Base-by-base conservation (phyloP, 805 yeast genomes). In the Kuraishia capsulata region DNA sequence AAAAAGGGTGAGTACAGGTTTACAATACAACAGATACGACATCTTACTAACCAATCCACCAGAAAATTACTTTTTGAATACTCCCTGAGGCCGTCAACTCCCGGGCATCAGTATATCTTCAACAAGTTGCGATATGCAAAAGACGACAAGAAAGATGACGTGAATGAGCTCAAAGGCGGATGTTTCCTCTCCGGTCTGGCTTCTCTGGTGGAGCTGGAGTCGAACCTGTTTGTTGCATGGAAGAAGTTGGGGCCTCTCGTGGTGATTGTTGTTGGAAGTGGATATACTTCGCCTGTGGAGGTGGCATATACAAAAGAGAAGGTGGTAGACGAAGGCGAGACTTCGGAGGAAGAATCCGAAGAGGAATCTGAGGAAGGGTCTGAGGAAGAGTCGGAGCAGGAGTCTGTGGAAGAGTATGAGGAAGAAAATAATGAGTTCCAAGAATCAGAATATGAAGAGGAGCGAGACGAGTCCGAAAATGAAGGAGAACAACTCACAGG, bases 31-130 rank as follows among this genome's bases (percentile, higher is more conserved):
- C 4, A 14, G 19, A 4, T 26, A 32, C n/a, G 14, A 11, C 5
- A 18, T 19, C 5, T 20, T 23, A 28, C 19, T 28, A 18, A 28
- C 18, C 39, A 37, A 37, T 36, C 16, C 31, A 28, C 3, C 38
- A 53, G 57, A 38, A 42, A 38, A 4, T 46, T 51, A 13, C 29
- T 56, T 6, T 54, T 54, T 40, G 56, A 53, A 35, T 49, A 54
- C 21, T 20, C 45, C 3, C 26, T 49, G 10, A 45, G 45, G 16
- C 42, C 54, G 2, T 44, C 57, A 3, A 42, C 51, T 1, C 63
- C 65, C 1, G 45, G 56, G 0, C 52, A 51, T 31, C 40, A 37
- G 3, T 57, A 57, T 38, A 46, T 59, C 10, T 40, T 37, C 6
- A 37, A 44, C 10, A 53, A 51, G 32, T 31, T 61, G 17, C 41